Evolutionary conservation across 1,139 yeast genomes (phyloP), one percentile per base, ranked within the genome.

Genomic region (Saccharomyces hybrid): DNA sequence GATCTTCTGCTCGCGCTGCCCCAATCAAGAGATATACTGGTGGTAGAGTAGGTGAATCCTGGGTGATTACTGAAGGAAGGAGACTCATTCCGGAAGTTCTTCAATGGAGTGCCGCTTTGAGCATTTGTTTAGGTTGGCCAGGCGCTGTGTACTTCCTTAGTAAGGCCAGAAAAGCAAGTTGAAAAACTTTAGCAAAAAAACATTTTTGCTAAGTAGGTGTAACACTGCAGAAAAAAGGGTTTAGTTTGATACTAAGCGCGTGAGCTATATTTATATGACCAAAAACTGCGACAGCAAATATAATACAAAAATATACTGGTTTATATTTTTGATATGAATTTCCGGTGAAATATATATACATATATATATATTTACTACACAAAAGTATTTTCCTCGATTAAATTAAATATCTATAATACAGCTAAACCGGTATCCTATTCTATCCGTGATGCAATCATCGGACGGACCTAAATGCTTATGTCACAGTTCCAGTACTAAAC

Each of bases 61-160:
- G 65, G 62, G 59, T 58, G n/a, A 41, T 52, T 13, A 51, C 56
- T 8, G 69, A 67, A 52, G 41, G 62, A 30, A 66, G 56, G 54
- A 59, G 65, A 52, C 49, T 62, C 47, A 55, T 52, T 5, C 61
- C 60, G 13, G 56, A 59, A 7, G 47, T 66, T 5, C 25, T 52
- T 7, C 54, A 55, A 4, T 65, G 66, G 63, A 56, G 59, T 16
- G 52, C 58, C n/a, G 56, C 55, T 30, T 53, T 65, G 49, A 49
- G 59, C 23, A 51, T 53, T 4, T 50, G 61, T 47, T 46, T 67
- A 26, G 65, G 64, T 14, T 67, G 70, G 70, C 70, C 70, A 48
- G 57, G 53, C 34, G 59, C 58, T 16, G 49, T 62, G 50, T 52
- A 52, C 48, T 49, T 23, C 26, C 48, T 50, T 53, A 49, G 49